phyloP scores from a whole-genome alignment of 345 rosid species.

The Acer saccharum region DNA sequence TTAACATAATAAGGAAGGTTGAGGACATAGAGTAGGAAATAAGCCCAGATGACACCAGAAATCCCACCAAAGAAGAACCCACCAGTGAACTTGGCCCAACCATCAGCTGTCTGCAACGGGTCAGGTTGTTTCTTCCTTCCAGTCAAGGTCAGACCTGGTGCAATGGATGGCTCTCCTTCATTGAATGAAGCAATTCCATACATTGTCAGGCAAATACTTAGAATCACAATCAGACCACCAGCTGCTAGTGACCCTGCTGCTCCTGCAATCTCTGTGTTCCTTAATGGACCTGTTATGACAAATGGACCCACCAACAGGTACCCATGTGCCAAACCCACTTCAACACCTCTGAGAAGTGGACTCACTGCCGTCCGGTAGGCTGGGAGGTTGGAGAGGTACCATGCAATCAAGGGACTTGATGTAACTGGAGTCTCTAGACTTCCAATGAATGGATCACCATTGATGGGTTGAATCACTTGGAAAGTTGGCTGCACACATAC shows the following conservation, averaged over 20 bases:
- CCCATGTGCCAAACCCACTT: conserved; percentile 90
- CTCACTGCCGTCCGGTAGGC: conserved; percentile 91
- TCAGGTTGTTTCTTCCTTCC: conserved; percentile 96
- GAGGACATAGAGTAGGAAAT: conserved; percentile 79
- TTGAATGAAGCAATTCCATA: conserved; percentile 77
- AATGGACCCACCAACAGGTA: conserved; percentile 88
- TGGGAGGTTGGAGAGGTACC: conserved; percentile 96
- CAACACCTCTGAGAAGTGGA: conserved; percentile 90
- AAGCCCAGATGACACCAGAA: conserved; percentile 96
- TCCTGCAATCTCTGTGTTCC: conserved; percentile 82
- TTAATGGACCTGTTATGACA: conserved; percentile 82
- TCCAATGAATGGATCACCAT: conserved; percentile 97
- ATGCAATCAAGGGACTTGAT: conserved; percentile 89
- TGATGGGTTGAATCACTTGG: conserved; percentile 95
- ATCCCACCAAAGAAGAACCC: conserved; percentile 98
- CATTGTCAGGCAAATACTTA: conserved; percentile 86
- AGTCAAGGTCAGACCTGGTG: conserved; percentile 78
- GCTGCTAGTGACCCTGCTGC: conserved; percentile 85
- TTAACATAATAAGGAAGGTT: conserved; percentile 89
- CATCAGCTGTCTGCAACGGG: conserved; percentile 89
- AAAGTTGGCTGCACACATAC: conserved; percentile 68
- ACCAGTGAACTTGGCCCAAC: conserved; percentile 89
- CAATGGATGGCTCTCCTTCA: conserved; percentile 85
- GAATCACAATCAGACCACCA: conserved; percentile 79
- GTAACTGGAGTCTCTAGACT: conserved; percentile 95